Base-by-base conservation (phyloP, 441 rosid species). In the Capsella rubella region DNA sequence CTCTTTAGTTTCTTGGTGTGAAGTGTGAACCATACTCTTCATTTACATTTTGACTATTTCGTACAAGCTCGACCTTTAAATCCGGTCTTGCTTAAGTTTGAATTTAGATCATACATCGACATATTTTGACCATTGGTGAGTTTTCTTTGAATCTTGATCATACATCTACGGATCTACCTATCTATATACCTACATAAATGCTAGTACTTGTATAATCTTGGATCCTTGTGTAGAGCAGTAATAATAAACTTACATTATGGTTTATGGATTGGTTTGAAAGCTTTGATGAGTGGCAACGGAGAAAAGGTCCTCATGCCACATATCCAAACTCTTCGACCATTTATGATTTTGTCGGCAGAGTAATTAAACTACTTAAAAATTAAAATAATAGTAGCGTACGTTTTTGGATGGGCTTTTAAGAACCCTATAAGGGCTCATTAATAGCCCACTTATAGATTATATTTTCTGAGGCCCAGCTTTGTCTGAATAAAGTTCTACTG, bases 261-360 rank as follows among this genome's bases (percentile, higher is more conserved):
- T 7, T 18, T 25, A 21, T 5, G 4, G 3, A 11, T 51, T 28
- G 13, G 59, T 56, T 47, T 16, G 18, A 72, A 57, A 8, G 52
- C 4, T 13, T 66, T 66, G 60, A 49, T 74, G 53, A n/a, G 71
- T 57, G 72, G 42, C 77, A 49, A 2, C 77, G 59, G 35, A 35
- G 16, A 25, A 13, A 13, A 49, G 53, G 16, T 29, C 37, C 49
- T 1, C 6, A 3, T 56, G 67, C 62, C 73, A 74, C 68, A 62
- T 62, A 37, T 27, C 25, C 15, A 6, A 64, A 18, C 8, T 29
- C 18, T 61, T 61, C 29, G 43, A 56, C 32, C 35, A 51, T n/a
- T 67, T 29, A 39, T 3, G 43, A 67, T 55, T 75, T 67, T 75
- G 73, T 75, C 73, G 73, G 73, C 32, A 31, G 43, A 13, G 39